Percentiles rank a stretch among this genome's conserved stretches.
Conservation (phyloP, 306 rosid genomes). For the Nissolia schottii region DNA sequence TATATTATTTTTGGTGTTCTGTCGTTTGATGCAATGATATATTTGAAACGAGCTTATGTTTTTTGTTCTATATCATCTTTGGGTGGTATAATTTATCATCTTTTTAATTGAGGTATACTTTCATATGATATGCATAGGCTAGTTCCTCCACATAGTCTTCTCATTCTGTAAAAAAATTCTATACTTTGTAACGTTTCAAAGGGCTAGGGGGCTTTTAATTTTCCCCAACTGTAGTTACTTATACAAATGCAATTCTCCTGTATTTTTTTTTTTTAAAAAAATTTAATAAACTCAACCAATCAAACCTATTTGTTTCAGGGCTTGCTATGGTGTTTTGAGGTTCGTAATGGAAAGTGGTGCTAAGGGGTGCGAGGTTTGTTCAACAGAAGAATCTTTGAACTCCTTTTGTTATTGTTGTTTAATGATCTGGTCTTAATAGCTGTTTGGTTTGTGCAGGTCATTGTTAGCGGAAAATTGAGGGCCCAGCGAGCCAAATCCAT, state of each 20-base stretch:
- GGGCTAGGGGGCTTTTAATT: neutral
- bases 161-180: neutral
- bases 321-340: slow-evolving; percentile 62
- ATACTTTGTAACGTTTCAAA: neutral
- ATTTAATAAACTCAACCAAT: neutral
- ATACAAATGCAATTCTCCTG: neutral
- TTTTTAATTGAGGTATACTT: neutral
- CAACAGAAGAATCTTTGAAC: neutral
- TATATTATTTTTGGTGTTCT: neutral
- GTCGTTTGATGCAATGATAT: neutral
- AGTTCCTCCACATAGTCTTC: neutral
- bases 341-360: slow-evolving; percentile 66
- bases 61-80: neutral
- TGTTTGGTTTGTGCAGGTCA: slow-evolving; percentile 31
- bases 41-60: neutral
- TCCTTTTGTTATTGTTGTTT: neutral
- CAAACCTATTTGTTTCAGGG: slow-evolving; percentile 26
- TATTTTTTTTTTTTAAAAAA: neutral
- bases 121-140: too few relatives aligned
- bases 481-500: slow-evolving; percentile 75
- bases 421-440: neutral
- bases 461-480: slow-evolving; percentile 68
- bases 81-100: neutral
- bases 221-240: neutral
- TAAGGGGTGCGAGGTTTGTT: slow-evolving; percentile 49